These are phyloP conservation scores for Alternaria consortialis DNA, from an alignment of 2,329 filamentous ascomycete species.

Conservation along the genomic window DNA sequence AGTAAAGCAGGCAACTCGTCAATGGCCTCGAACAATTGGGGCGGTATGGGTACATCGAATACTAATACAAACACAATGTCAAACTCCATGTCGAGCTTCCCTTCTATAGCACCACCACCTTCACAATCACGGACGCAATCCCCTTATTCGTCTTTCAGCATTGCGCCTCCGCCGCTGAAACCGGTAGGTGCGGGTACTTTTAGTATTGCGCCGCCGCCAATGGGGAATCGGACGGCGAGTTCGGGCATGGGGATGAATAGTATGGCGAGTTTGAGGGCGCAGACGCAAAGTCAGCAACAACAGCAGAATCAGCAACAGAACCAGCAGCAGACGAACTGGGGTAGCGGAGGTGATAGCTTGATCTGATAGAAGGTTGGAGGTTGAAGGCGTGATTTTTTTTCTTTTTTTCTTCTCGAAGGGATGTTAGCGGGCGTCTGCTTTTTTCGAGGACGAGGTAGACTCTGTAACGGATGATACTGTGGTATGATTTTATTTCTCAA, in stretches of 20 bases:
- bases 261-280: conserved; percentile 36
- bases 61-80: conserved; percentile 16
- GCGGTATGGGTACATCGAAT: conserved; percentile 20
- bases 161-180: conserved; percentile 49
- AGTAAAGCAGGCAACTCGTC: conserved; percentile 35
- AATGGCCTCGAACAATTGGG: conserved; percentile 37
- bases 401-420: not conserved
- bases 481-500: not conserved
- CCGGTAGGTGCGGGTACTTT: conserved; percentile 27
- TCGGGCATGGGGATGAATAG: conserved; percentile 39
- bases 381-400: not conserved
- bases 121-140: conserved; percentile 30
- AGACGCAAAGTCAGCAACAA: conserved; percentile 34
- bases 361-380: conserved; percentile 27
- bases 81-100: conserved; percentile 53
- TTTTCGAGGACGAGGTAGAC: not conserved
- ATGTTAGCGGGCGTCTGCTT: not conserved
- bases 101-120: conserved; percentile 62
- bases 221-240: conserved; percentile 25
- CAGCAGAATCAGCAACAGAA: conserved; percentile 23
- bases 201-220: conserved; percentile 40
- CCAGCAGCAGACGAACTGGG: conserved; percentile 32
- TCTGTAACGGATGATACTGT: not conserved
- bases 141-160: conserved; percentile 49
- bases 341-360: conserved; percentile 38